Percentiles rank a stretch among this genome's conserved stretches.
Conservation (phyloP, 306 rosid species). For the Vicia sativa region DNA sequence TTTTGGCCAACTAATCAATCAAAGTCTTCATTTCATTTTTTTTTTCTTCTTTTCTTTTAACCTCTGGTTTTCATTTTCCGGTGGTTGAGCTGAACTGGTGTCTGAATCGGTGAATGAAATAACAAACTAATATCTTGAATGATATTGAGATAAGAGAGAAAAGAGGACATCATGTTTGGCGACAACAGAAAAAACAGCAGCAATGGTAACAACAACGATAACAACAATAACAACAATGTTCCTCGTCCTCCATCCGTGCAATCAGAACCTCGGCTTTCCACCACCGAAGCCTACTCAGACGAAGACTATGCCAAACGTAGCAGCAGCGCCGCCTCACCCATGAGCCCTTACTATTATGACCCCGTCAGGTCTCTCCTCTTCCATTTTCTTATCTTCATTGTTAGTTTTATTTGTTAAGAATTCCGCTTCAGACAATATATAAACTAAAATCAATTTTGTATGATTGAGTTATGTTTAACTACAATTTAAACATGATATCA, state of each 20-base stretch:
- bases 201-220: background rate
- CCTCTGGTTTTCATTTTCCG: slow-evolving; percentile 5
- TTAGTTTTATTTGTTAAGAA: too few relatives aligned
- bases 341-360: slow-evolving; percentile 43
- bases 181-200: background rate
- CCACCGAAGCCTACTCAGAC: slow-evolving; percentile 24
- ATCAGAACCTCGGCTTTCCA: slow-evolving; percentile 56
- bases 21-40: background rate
- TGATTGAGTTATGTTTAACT: too few relatives aligned
- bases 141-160: slow-evolving; percentile 40
- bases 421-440: too few relatives aligned
- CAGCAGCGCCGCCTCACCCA: slow-evolving; percentile 53
- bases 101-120: slow-evolving; percentile 29
- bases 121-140: slow-evolving; percentile 1
- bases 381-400: too few relatives aligned
- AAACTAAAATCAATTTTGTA: too few relatives aligned
- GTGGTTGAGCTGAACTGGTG: slow-evolving; percentile 25
- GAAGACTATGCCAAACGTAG: slow-evolving; percentile 51
- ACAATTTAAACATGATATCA: too few relatives aligned
- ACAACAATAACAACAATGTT: background rate
- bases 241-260: slow-evolving; percentile 41
- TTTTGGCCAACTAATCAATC: slow-evolving; percentile 32
- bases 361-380: slow-evolving; percentile 27
- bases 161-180: slow-evolving; percentile 29
- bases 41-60: background rate